A percentile compares a stretch with the other conserved stretches of the same genome.
phyloP scores from a whole-genome alignment of 2,329 filamentous ascomycete genomes.

The Pseudogymnoascus sp. region DNA sequence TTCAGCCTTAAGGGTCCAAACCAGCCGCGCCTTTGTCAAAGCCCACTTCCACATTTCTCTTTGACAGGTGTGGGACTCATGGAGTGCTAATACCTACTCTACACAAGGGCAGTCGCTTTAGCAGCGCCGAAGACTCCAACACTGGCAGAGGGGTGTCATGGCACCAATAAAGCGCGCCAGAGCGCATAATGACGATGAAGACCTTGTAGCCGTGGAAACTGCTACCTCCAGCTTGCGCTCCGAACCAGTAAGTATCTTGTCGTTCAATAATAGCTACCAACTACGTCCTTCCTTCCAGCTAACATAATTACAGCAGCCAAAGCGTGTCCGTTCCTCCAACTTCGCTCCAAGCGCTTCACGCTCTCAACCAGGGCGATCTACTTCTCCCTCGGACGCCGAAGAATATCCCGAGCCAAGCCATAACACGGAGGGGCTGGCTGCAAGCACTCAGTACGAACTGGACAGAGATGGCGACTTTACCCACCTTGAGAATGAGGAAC shows the following conservation, averaged over 20 bases:
- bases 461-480: conserved; percentile 51
- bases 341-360: not conserved
- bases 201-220: not conserved
- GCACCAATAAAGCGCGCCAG: conserved; percentile 3
- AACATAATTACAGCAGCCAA: not conserved
- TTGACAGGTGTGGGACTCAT: not conserved
- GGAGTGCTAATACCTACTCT: not conserved
- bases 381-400: conserved; percentile 21
- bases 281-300: not conserved
- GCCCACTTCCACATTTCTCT: not conserved
- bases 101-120: not conserved
- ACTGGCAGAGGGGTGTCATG: not conserved
- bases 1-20: conserved; percentile 2
- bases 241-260: not conserved
- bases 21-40: not conserved
- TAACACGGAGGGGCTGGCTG: not conserved
- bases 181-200: not conserved
- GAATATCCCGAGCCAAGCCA: conserved; percentile 17
- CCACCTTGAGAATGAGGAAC: conserved; percentile 47
- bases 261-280: not conserved
- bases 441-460: conserved; percentile 53
- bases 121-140: not conserved
- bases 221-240: not conserved
- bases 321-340: not conserved
- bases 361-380: conserved; percentile 9